phyloP scores from a whole-genome alignment of 2,329 filamentous ascomycete genomes.

The Penicillium sp. region DNA sequence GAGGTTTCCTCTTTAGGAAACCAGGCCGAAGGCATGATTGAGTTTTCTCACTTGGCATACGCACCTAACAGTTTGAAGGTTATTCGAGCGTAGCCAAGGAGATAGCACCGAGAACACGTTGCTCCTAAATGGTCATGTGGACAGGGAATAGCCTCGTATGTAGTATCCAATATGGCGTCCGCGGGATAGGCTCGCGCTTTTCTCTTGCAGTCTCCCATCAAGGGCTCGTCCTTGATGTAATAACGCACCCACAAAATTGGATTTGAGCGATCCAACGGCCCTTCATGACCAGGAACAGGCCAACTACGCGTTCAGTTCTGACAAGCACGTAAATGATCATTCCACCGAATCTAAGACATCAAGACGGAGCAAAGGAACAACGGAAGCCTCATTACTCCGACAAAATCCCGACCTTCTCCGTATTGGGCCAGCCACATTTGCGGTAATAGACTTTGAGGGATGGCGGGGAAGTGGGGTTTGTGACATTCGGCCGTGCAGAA shows the following conservation, averaged over 20 bases:
- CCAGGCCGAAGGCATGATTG: background rate
- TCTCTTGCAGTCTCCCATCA: background rate
- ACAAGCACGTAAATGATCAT: background rate
- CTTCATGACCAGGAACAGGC: background rate
- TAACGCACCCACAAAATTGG: background rate
- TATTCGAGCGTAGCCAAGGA: background rate
- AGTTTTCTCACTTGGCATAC: background rate
- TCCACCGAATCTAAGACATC: background rate
- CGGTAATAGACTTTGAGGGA: constrained; percentile 7
- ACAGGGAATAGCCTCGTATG: background rate
- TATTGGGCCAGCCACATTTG: background rate
- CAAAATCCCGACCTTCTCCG: background rate
- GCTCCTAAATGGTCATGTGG: background rate
- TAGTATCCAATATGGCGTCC: background rate
- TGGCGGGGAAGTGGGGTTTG: constrained; percentile 11
- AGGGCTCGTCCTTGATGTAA: too few species aligned
- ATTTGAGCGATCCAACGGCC: background rate
- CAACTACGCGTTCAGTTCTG: background rate
- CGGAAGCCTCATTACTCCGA: background rate
- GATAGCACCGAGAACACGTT: background rate
- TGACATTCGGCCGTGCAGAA: constrained; percentile 10
- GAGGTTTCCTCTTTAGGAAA: background rate
- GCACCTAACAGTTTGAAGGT: background rate
- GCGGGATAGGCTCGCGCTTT: background rate
- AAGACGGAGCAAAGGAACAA: background rate